phyloP scores from a whole-genome alignment of 352 stramenopile species.

The Pythium guiyangense region DNA sequence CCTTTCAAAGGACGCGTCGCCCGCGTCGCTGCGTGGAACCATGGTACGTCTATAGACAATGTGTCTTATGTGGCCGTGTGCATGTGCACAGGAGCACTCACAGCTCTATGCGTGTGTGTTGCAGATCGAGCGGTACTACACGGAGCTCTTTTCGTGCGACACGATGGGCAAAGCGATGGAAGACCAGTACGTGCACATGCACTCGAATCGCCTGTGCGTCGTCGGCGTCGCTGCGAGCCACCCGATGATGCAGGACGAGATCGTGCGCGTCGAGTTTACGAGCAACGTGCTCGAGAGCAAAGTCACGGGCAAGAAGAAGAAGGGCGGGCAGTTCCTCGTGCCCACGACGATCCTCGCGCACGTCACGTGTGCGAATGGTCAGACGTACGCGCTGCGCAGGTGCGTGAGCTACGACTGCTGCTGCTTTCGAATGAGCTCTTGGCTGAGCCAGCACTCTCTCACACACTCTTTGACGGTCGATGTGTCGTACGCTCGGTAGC shows the following conservation, averaged over 20 bases:
- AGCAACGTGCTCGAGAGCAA: constrained; percentile 57
- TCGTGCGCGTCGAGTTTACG: constrained; percentile 63
- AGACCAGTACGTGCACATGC: constrained; percentile 88
- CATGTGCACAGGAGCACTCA: background rate
- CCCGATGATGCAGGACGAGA: constrained; percentile 53
- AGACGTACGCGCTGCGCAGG: constrained; percentile 56
- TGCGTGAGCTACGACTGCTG: constrained; percentile 8
- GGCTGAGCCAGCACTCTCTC: too few relatives aligned
- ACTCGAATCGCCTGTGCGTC: constrained; percentile 86
- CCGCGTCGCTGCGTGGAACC: constrained; percentile 51
- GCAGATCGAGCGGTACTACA: constrained; percentile 87
- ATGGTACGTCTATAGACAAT: constrained; percentile 36
- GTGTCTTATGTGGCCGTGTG: background rate
- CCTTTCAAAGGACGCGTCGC: constrained; percentile 21
- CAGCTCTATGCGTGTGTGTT: background rate
- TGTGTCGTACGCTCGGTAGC: constrained; percentile 15
- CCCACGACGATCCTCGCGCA: constrained; percentile 62
- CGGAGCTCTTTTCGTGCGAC: constrained; percentile 77
- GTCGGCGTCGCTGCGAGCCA: constrained; percentile 69
- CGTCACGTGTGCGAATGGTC: constrained; percentile 60
- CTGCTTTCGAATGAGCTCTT: background rate
- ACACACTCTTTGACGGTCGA: too few relatives aligned
- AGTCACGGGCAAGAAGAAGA: constrained; percentile 87
- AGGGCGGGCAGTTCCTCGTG: constrained; percentile 69
- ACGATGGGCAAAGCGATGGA: constrained; percentile 60